Evolutionary conservation across 2,329 filamentous ascomycete genomes (phyloP).

Genomic region (Thelonectria olida): DNA sequence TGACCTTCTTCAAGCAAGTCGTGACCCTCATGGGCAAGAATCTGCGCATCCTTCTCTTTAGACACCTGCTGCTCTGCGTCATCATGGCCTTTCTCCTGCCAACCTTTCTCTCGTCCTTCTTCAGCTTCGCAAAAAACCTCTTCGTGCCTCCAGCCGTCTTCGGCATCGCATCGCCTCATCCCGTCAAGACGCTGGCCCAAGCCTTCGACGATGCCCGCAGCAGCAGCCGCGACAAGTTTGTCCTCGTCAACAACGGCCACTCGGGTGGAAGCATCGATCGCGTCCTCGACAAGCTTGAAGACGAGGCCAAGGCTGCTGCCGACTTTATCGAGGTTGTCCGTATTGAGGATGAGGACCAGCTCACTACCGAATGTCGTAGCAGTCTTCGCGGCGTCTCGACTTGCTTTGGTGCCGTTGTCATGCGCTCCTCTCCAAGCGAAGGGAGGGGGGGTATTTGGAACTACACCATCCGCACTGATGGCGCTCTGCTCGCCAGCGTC

Average conservation of each 20-base stretch:
- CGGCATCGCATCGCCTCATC: constrained; percentile 72
- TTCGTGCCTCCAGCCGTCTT: constrained; percentile 81
- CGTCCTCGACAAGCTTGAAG: constrained; percentile 71
- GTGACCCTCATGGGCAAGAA: constrained; percentile 72
- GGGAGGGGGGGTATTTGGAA: constrained; percentile 78
- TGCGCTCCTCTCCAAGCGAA: constrained; percentile 78
- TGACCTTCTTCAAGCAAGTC: constrained; percentile 66
- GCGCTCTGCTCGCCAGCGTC: constrained; percentile 66
- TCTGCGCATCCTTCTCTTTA: constrained; percentile 64
- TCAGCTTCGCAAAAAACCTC: constrained; percentile 81
- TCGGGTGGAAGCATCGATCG: constrained; percentile 75
- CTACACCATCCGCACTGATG: constrained; percentile 84
- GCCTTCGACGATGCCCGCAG: constrained; percentile 67
- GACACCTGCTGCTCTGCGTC: constrained; percentile 61
- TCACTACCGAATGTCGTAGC: constrained; percentile 71
- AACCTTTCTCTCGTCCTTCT: constrained; percentile 65
- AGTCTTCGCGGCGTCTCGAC: constrained; percentile 72
- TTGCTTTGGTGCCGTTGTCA: constrained; percentile 79
- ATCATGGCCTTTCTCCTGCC: constrained; percentile 69
- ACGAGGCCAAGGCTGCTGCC: constrained; percentile 61
- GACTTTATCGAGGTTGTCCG: constrained; percentile 66
- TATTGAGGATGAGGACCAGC: constrained; percentile 62
- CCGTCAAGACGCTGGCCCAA: constrained; percentile 71
- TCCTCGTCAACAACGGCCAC: constrained; percentile 80
- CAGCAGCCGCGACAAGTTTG: constrained; percentile 71